These are phyloP conservation scores for Colletotrichum higginsianum DNA, from an alignment of 2,329 filamentous ascomycete genomes.

Conservation along the genomic window DNA sequence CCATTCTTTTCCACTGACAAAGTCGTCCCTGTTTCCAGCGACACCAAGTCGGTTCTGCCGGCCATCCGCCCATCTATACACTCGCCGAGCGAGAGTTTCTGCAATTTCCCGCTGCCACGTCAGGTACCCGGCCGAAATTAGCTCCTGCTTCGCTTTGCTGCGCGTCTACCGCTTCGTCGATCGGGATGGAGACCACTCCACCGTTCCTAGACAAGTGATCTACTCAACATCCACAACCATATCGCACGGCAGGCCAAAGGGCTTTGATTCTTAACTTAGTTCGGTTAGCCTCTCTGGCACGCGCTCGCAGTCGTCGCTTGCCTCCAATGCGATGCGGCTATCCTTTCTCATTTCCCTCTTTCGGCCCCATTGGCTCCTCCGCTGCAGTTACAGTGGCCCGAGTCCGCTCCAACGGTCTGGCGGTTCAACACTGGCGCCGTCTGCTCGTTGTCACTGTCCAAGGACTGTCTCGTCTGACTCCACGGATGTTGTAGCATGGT, in stretches of 20 bases:
- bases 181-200: slow-evolving; percentile 8
- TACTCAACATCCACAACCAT: slow-evolving; percentile 8
- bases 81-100: neutral
- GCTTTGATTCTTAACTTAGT: neutral
- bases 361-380: slow-evolving; percentile 31
- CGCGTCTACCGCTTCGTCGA: neutral
- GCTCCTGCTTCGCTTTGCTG: neutral
- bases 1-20: neutral
- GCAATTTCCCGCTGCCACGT: neutral
- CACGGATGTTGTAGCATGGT: slow-evolving; percentile 31
- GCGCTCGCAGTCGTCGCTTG: slow-evolving; percentile 27
- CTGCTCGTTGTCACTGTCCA: neutral
- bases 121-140: neutral
- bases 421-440: slow-evolving; percentile 12
- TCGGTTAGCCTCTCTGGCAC: neutral
- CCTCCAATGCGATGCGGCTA: slow-evolving; percentile 30
- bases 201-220: slow-evolving; percentile 6
- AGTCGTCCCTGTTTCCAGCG: neutral
- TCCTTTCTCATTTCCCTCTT: slow-evolving; percentile 37
- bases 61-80: neutral
- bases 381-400: slow-evolving; percentile 24
- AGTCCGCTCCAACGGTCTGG: slow-evolving; percentile 19
- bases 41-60: neutral
- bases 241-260: neutral
- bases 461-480: slow-evolving; percentile 8